Evolutionary conservation across 306 rosid species (phyloP).

Genomic region (Adenanthera pavonina): DNA sequence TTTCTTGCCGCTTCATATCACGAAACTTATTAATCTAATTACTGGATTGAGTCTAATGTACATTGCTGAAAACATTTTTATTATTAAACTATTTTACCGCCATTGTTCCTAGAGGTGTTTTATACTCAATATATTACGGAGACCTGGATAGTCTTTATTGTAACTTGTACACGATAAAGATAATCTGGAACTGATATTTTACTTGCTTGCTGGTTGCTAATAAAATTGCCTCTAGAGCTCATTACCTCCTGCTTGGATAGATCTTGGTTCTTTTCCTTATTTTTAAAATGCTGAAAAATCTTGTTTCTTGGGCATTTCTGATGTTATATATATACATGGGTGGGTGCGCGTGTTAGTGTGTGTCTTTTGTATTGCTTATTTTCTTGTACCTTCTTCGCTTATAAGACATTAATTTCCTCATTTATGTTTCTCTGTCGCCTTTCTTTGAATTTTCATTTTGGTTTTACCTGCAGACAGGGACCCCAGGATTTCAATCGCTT

Average conservation of each 20-base stretch:
- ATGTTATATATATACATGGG: neutral
- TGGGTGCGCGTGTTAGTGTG: neutral
- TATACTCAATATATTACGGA: neutral
- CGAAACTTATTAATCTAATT: neutral
- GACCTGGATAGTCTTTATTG: conserved; percentile 13
- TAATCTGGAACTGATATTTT: conserved; percentile 33
- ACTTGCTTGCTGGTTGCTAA: conserved; percentile 8
- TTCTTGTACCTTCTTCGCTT: conserved; percentile 3
- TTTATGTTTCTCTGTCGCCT: conserved; percentile 20
- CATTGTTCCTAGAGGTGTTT: neutral
- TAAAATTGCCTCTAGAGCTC: conserved; percentile 15
- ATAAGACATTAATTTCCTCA: neutral
- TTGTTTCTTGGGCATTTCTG: conserved; percentile 19
- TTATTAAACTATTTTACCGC: neutral
- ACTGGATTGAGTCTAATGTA: conserved; percentile 1
- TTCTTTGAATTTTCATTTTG: neutral
- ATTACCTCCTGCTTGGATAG: conserved; percentile 17
- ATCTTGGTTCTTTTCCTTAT: neutral
- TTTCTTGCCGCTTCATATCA: neutral
- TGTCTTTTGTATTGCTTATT: neutral
- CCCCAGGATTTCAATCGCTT: conserved; percentile 76
- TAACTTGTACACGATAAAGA: conserved; percentile 23
- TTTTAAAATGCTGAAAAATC: neutral
- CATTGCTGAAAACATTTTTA: neutral
- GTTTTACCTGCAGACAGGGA: conserved; percentile 68